A percentile compares a stretch with the other conserved stretches of the same genome.
phyloP scores from a whole-genome alignment of 306 rosid species.

The Acmispon strigosus region DNA sequence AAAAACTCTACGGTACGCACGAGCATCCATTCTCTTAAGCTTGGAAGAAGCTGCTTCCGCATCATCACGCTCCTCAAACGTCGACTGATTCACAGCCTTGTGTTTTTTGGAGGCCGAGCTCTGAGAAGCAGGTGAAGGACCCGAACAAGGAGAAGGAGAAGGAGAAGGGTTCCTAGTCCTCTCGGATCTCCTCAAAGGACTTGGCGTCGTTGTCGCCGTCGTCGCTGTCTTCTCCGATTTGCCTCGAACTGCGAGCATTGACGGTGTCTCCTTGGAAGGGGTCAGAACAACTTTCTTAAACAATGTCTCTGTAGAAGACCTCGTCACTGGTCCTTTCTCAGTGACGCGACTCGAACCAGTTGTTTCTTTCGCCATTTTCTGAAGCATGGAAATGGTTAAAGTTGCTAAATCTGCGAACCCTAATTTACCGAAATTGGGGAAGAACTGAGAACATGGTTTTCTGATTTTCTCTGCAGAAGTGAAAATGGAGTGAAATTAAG shows the following conservation, averaged over 20 bases:
- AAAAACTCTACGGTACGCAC: slow-evolving; percentile 27
- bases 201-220: slow-evolving; percentile 33
- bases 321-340: neutral
- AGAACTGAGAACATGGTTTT: neutral
- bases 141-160: neutral
- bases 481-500: too few species aligned
- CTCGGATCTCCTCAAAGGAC: slow-evolving; percentile 64
- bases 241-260: neutral
- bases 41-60: slow-evolving; percentile 23
- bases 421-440: neutral
- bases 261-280: slow-evolving; percentile 13
- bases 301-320: slow-evolving; percentile 27
- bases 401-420: neutral
- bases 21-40: slow-evolving; percentile 31
- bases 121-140: slow-evolving; percentile 14
- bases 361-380: neutral
- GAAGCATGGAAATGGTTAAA: too few species aligned
- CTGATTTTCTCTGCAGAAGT: too few species aligned
- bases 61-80: slow-evolving; percentile 18
- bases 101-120: slow-evolving; percentile 30
- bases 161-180: slow-evolving; percentile 29
- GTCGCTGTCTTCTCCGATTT: slow-evolving; percentile 33
- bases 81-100: slow-evolving; percentile 29
- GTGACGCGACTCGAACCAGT: neutral
- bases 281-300: neutral